These are phyloP conservation scores for Didymella glomerata DNA, from an alignment of 2,329 filamentous ascomycete species.

Conservation along the genomic window DNA sequence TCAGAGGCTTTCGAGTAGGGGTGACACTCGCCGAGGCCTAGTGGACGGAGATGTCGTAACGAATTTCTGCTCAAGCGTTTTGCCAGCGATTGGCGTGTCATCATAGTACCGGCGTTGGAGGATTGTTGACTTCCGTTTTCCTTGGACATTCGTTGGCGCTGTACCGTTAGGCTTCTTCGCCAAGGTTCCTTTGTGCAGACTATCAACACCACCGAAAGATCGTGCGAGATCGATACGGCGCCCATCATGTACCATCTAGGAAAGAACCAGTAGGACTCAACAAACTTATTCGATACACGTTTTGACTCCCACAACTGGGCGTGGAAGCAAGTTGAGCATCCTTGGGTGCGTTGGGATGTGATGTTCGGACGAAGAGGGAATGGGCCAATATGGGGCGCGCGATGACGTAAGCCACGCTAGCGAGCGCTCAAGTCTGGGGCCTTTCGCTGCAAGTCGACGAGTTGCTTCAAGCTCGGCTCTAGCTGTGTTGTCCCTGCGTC, in stretches of 20 bases:
- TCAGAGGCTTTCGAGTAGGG: neutral
- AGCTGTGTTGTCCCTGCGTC: neutral
- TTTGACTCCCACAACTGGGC: neutral
- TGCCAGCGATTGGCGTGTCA: neutral
- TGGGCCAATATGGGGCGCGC: neutral
- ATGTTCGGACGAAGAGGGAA: neutral
- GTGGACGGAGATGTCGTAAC: conserved; percentile 6
- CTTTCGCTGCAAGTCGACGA: neutral
- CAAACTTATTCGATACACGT: neutral
- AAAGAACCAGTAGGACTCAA: neutral
- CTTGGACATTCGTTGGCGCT: neutral
- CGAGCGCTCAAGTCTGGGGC: neutral
- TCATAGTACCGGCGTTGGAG: conserved; percentile 12
- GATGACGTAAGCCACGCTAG: conserved; percentile 5
- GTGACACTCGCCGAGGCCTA: neutral
- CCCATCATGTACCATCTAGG: neutral
- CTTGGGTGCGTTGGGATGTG: neutral
- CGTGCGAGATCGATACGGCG: neutral
- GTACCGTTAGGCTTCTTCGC: neutral
- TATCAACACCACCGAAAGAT: neutral
- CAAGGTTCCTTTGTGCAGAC: neutral
- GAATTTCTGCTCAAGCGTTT: neutral
- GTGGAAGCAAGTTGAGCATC: neutral
- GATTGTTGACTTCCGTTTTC: neutral
- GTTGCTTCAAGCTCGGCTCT: neutral